A percentile compares a stretch with the other conserved stretches of the same genome.
Conservation (phyloP, 1,284 basidiomycete genomes). For the Phellopilus nigrolimitatus region DNA sequence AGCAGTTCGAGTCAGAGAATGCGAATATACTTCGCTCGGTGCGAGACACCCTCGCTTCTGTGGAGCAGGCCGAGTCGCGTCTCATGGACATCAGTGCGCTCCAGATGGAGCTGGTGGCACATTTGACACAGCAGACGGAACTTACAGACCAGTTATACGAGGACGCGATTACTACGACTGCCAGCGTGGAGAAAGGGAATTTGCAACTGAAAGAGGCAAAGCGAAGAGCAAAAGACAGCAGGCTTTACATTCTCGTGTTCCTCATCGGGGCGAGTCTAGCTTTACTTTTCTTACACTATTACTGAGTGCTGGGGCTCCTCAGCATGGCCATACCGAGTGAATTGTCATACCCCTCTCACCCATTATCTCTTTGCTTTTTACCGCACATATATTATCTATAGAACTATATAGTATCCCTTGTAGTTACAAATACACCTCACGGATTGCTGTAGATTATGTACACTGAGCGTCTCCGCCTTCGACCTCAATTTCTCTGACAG, state of each 20-base stretch:
- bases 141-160: slow-evolving; percentile 85
- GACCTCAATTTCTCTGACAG: background rate
- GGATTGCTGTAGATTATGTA: background rate
- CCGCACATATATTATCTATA: slow-evolving; percentile 9
- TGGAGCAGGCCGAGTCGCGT: slow-evolving; percentile 84
- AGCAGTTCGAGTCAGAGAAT: slow-evolving; percentile 89
- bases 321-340: background rate
- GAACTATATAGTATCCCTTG: slow-evolving; percentile 13
- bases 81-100: slow-evolving; percentile 86
- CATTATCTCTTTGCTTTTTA: background rate
- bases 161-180: slow-evolving; percentile 81
- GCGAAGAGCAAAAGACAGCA: slow-evolving; percentile 74
- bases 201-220: slow-evolving; percentile 79
- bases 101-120: slow-evolving; percentile 83
- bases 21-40: slow-evolving; percentile 77
- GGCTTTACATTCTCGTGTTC: slow-evolving; percentile 82
- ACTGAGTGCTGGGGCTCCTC: slow-evolving; percentile 33
- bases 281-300: slow-evolving; percentile 83
- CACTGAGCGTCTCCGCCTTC: background rate
- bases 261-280: slow-evolving; percentile 82
- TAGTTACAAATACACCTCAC: background rate
- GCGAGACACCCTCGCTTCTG: slow-evolving; percentile 78
- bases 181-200: slow-evolving; percentile 83
- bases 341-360: slow-evolving; percentile 1
- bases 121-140: slow-evolving; percentile 85